A percentile compares a stretch with the other conserved stretches of the same genome.
Evolutionary conservation across 345 rosid species (phyloP).

Genomic region (Sonneratia alba): DNA sequence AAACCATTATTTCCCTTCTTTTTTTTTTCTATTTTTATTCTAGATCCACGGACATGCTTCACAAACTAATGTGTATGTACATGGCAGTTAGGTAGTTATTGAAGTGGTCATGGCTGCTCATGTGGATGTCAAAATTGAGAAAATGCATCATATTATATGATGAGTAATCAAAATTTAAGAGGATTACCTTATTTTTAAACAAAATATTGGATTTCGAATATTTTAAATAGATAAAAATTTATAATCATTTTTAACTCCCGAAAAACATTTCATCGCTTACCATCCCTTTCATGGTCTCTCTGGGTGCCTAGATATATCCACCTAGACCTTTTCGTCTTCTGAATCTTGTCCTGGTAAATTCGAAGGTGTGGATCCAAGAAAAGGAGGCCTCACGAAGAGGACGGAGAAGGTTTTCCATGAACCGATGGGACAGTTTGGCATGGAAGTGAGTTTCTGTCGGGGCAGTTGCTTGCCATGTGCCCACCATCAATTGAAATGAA

Average conservation of each 20-base stretch:
- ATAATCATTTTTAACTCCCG: no score
- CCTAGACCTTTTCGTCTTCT: no score
- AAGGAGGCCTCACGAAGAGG: not conserved
- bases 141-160: not conserved
- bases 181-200: no score
- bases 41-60: no score
- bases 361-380: not conserved
- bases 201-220: no score
- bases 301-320: not conserved
- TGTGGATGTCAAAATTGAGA: not conserved
- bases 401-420: not conserved
- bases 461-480: slow-evolving; percentile 8
- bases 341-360: no score
- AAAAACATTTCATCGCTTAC: no score
- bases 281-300: no score
- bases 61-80: no score
- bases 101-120: not conserved
- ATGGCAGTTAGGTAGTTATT: not conserved
- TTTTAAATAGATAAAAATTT: no score
- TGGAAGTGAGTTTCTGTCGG: slow-evolving; percentile 7
- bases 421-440: not conserved
- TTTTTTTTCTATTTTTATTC: no score
- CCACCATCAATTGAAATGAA: not conserved
- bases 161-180: not conserved
- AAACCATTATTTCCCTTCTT: no score